Conservation (phyloP, 768 basidiomycete genomes). For the Tricholomella constricta region DNA sequence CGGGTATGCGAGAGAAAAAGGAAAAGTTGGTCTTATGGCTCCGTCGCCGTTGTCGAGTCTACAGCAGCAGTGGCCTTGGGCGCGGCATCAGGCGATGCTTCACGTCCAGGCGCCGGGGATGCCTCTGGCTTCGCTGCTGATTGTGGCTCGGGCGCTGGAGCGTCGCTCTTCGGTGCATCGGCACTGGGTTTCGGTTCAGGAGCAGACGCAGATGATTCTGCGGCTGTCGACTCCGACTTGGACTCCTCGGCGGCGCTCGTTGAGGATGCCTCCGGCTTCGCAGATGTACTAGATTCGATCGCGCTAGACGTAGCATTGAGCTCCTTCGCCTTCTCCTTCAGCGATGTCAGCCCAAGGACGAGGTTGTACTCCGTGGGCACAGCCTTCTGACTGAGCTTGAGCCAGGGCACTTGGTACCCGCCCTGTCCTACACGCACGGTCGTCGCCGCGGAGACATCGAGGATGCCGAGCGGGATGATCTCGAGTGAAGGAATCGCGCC, state of each 20-base stretch:
- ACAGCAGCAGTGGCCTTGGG: background rate
- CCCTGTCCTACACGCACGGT: conserved; percentile 50
- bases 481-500: conserved; percentile 57
- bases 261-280: background rate
- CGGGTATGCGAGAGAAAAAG: background rate
- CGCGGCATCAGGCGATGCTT: background rate
- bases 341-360: conserved; percentile 19
- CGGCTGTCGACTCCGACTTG: background rate
- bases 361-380: conserved; percentile 55
- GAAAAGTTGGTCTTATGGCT: background rate
- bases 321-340: conserved; percentile 25
- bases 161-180: background rate
- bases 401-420: conserved; percentile 68
- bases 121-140: background rate
- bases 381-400: conserved; percentile 53
- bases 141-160: background rate
- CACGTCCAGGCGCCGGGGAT: background rate
- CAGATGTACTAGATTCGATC: conserved; percentile 3
- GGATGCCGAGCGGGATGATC: conserved; percentile 54
- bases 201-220: background rate
- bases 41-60: background rate
- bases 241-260: background rate
- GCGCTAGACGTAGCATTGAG: conserved; percentile 15
- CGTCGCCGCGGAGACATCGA: conserved; percentile 55
- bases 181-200: background rate